A percentile compares a stretch with the other conserved stretches of the same genome.
Conservation (phyloP, 306 rosid species). For the Medicago ruthenica region DNA sequence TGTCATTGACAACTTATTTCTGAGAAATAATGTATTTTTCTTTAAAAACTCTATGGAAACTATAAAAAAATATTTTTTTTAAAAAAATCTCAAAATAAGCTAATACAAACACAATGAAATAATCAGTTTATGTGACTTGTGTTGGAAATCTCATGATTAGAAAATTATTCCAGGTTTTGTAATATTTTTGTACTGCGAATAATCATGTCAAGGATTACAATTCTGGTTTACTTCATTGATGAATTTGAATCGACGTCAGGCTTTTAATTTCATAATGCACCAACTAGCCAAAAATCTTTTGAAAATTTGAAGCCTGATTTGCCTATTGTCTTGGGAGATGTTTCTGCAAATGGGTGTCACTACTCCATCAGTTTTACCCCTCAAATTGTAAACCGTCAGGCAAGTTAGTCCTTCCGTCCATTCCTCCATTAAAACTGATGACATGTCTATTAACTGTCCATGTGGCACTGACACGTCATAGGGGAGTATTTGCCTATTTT, state of each 20-base stretch:
- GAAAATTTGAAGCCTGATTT: slow-evolving; percentile 64
- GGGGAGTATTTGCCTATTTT: no score
- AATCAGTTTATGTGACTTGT: neutral
- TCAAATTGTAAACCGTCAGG: no score
- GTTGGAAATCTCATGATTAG: slow-evolving; percentile 31
- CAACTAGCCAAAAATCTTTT: slow-evolving; percentile 67
- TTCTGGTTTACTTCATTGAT: slow-evolving; percentile 35
- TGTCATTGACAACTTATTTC: neutral
- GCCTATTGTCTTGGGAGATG: slow-evolving; percentile 73
- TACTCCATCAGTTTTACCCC: slow-evolving; percentile 58
- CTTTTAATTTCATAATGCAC: slow-evolving; percentile 41
- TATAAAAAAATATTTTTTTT: neutral
- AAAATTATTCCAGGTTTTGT: slow-evolving; percentile 25
- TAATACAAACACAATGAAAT: slow-evolving; percentile 1
- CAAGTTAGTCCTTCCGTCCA: no score
- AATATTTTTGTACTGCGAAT: slow-evolving; percentile 21
- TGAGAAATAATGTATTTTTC: neutral
- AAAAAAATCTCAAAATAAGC: neutral
- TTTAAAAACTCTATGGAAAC: neutral
- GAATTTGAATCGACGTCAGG: slow-evolving; percentile 37
- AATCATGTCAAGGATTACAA: slow-evolving; percentile 30
- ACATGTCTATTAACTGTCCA: no score
- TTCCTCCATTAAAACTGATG: no score
- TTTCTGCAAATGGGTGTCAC: slow-evolving; percentile 66
- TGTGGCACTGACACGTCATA: no score